Percentiles rank a stretch among this genome's conserved stretches.
Conservation (phyloP, 2,329 filamentous ascomycete genomes). For the Ophiostoma australiae region DNA sequence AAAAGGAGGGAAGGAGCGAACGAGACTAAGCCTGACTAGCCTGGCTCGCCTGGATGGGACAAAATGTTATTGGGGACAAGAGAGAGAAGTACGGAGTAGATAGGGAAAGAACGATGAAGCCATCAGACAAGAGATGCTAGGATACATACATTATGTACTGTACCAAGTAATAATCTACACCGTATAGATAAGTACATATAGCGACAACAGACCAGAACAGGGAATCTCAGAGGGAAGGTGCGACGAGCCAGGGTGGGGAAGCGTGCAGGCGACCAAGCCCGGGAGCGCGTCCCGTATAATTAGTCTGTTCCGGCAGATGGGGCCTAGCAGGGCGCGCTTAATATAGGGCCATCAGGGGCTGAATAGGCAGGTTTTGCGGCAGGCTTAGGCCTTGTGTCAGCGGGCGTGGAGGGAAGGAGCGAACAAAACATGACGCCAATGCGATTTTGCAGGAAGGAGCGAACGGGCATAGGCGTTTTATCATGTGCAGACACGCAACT, state of each 20-base stretch:
- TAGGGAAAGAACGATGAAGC: constrained; percentile 10
- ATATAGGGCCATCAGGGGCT: not conserved
- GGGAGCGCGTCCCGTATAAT: constrained; percentile 9
- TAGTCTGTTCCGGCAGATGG: constrained; percentile 10
- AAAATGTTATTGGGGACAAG: not conserved
- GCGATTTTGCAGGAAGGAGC: not conserved
- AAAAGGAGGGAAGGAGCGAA: not conserved
- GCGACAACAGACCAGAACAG: not conserved
- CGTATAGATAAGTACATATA: not conserved
- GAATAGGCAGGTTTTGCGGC: not conserved
- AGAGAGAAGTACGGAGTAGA: not conserved
- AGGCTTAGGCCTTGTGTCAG: not conserved
- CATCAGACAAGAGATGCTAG: not conserved
- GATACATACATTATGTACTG: not conserved
- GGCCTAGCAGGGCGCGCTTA: constrained; percentile 10
- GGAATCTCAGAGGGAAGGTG: not conserved
- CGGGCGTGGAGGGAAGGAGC: not conserved
- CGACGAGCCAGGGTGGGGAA: not conserved
- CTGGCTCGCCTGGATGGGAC: constrained; percentile 6
- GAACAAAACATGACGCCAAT: not conserved
- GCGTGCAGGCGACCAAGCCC: constrained; percentile 2
- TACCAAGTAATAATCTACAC: no score
- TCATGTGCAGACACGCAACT: not conserved
- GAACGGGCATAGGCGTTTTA: not conserved
- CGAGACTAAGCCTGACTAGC: constrained; percentile 5